phyloP scores from a whole-genome alignment of 129 eudicot genomes.

The Silybum marianum region DNA sequence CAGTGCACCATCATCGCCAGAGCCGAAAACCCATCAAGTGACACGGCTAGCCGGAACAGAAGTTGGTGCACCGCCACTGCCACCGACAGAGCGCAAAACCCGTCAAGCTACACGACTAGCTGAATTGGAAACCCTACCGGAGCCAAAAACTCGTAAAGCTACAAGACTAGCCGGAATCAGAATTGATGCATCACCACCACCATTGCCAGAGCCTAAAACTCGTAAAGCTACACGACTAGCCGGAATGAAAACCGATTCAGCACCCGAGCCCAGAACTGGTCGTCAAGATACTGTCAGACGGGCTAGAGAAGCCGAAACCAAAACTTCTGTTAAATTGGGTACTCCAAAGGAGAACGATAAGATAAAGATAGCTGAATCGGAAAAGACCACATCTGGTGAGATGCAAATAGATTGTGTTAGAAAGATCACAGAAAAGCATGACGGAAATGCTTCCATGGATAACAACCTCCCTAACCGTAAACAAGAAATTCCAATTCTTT shows the following conservation, averaged over 20 bases:
- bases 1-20: slow-evolving; percentile 2
- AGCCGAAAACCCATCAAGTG: slow-evolving; percentile 33
- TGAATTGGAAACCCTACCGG: not conserved
- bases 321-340: not conserved
- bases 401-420: not conserved
- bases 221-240: slow-evolving; percentile 15
- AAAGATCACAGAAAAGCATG: slow-evolving; percentile 2
- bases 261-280: slow-evolving; percentile 10
- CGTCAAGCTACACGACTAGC: slow-evolving; percentile 6
- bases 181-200: slow-evolving; percentile 10
- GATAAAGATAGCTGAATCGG: not conserved
- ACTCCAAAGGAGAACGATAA: slow-evolving; percentile 13
- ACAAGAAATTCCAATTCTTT: slow-evolving; percentile 3
- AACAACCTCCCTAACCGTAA: not conserved
- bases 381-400: not conserved
- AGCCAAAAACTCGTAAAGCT: slow-evolving; percentile 31
- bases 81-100: slow-evolving; percentile 13
- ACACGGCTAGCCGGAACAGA: slow-evolving; percentile 42
- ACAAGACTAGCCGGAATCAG: slow-evolving; percentile 38
- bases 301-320: slow-evolving; percentile 10
- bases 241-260: not conserved
- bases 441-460: slow-evolving; percentile 15
- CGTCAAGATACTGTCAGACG: slow-evolving; percentile 27
- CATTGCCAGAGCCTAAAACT: slow-evolving; percentile 13
- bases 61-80: slow-evolving; percentile 24